Percentiles rank a stretch among this genome's conserved stretches.
Conservation (phyloP, 805 yeast species). For the Kluyveromyces dobzhanskii region DNA sequence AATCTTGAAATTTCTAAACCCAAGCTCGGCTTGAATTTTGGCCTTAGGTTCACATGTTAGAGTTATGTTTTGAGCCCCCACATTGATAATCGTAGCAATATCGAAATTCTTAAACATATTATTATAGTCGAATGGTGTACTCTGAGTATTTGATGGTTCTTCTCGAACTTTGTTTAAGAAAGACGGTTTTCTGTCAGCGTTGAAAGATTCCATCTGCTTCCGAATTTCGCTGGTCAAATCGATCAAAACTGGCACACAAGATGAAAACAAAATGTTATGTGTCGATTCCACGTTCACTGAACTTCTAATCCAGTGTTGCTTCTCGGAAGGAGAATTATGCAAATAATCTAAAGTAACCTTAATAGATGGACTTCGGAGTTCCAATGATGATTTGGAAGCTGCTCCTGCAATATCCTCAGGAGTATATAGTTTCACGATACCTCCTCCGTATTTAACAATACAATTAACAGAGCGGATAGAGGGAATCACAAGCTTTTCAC, state of each 20-base stretch:
- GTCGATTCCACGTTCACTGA: slow-evolving; percentile 39
- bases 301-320: slow-evolving; percentile 24
- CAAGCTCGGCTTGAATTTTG: slow-evolving; percentile 78
- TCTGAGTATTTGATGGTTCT: not conserved
- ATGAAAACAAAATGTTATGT: slow-evolving; percentile 57
- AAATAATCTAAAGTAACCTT: slow-evolving; percentile 46
- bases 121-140: slow-evolving; percentile 24
- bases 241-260: slow-evolving; percentile 68
- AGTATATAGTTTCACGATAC: slow-evolving; percentile 40
- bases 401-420: slow-evolving; percentile 34
- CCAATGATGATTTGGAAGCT: slow-evolving; percentile 41
- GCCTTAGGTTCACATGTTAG: slow-evolving; percentile 93
- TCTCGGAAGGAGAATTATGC: slow-evolving; percentile 9
- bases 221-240: slow-evolving; percentile 49
- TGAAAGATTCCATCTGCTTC: slow-evolving; percentile 34
- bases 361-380: slow-evolving; percentile 70
- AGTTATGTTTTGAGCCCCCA: slow-evolving; percentile 66
- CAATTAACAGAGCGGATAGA: slow-evolving; percentile 38
- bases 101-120: slow-evolving; percentile 47
- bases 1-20: slow-evolving; percentile 58
- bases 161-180: slow-evolving; percentile 7
- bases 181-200: slow-evolving; percentile 7
- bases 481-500: slow-evolving; percentile 7
- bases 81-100: slow-evolving; percentile 49
- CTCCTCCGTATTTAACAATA: slow-evolving; percentile 58